These are phyloP conservation scores for Candolleomyces eurysporus DNA, from an alignment of 768 basidiomycete genomes.

Conservation along the genomic window DNA sequence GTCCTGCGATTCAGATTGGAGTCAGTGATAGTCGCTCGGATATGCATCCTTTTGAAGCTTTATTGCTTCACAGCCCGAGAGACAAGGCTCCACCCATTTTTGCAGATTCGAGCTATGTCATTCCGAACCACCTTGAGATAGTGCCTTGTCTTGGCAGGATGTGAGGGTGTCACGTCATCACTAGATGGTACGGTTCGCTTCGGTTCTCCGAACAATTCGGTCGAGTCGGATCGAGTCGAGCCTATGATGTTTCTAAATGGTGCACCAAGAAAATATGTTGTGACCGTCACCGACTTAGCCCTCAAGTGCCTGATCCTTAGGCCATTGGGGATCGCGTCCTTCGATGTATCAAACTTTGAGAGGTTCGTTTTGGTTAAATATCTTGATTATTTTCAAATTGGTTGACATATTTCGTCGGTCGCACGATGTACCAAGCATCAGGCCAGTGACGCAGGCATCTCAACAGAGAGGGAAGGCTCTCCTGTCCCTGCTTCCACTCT, in stretches of 20 bases:
- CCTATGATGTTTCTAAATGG: background rate
- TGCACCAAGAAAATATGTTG: too few species aligned
- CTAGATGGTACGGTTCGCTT: background rate
- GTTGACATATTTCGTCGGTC: background rate
- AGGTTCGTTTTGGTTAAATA: background rate
- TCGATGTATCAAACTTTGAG: background rate
- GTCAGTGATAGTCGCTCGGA: background rate
- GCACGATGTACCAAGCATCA: background rate
- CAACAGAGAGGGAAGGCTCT: too few species aligned
- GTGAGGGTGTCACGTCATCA: background rate
- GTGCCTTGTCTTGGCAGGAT: background rate
- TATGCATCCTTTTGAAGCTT: background rate
- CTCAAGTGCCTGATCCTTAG: background rate
- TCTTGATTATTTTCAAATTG: background rate
- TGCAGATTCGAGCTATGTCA: background rate
- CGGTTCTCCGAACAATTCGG: constrained; percentile 1
- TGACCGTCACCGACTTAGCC: too few species aligned
- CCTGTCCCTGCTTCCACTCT: background rate
- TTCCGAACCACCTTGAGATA: background rate
- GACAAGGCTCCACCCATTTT: background rate
- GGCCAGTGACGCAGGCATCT: too few species aligned
- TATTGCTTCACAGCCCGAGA: background rate
- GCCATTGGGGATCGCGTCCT: background rate
- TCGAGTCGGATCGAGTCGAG: background rate
- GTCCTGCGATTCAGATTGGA: background rate